Evolutionary conservation across 2,329 filamentous ascomycete genomes (phyloP).

Genomic region (Monilinia aucupariae): DNA sequence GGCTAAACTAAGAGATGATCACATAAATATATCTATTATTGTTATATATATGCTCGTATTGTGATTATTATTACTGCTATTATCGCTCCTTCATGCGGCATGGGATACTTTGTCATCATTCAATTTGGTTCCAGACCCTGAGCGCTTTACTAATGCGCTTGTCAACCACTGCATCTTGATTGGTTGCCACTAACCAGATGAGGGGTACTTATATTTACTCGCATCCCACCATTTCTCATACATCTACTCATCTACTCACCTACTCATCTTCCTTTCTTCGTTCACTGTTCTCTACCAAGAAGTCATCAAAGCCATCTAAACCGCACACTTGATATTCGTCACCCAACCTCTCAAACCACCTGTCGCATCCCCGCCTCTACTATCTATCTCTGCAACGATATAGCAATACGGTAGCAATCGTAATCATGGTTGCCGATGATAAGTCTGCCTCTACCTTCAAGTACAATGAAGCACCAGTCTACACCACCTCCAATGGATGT

Average conservation of each 20-base stretch:
- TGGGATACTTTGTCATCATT: no score
- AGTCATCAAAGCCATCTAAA: not conserved
- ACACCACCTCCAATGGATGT: slow-evolving; percentile 55
- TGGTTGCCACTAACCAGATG: slow-evolving; percentile 12
- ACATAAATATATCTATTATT: no score
- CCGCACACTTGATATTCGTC: not conserved
- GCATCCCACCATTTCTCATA: no score
- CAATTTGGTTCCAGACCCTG: slow-evolving; percentile 15
- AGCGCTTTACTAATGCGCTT: slow-evolving; percentile 16
- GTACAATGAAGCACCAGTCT: slow-evolving; percentile 53
- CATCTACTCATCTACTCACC: not conserved
- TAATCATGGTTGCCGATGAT: slow-evolving; percentile 42
- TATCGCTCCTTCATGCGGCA: no score
- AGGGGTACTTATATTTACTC: slow-evolving; percentile 4
- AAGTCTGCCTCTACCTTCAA: slow-evolving; percentile 44
- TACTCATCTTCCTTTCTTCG: not conserved
- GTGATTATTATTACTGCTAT: no score
- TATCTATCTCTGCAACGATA: not conserved
- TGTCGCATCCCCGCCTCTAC: not conserved
- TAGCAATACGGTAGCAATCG: slow-evolving; percentile 13
- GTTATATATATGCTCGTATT: no score
- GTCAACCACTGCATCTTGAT: slow-evolving; percentile 10
- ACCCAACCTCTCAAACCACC: not conserved
- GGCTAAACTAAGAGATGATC: no score
- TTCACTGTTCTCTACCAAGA: not conserved